phyloP scores from a whole-genome alignment of 2,329 filamentous ascomycete genomes.

The Cladosporium sp. region DNA sequence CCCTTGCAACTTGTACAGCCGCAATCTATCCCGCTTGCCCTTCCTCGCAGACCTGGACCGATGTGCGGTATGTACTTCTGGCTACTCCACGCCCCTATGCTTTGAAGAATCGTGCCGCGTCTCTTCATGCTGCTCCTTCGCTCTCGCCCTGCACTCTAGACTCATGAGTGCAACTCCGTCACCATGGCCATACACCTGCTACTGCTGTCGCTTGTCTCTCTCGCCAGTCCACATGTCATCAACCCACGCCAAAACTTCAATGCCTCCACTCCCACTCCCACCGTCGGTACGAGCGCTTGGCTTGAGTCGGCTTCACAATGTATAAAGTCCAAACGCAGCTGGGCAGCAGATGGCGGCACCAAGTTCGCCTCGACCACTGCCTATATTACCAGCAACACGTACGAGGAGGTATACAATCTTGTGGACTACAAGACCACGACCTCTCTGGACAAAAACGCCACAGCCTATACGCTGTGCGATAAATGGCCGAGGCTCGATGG shows the following conservation, averaged over 20 bases:
- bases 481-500: constrained; percentile 27
- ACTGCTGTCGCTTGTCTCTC: background rate
- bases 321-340: background rate
- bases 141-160: background rate
- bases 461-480: constrained; percentile 28
- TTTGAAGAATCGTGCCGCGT: background rate
- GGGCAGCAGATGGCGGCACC: background rate
- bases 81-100: accelerated
- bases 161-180: background rate
- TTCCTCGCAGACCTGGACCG: background rate
- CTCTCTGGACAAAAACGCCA: background rate
- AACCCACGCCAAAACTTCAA: background rate
- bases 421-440: background rate
- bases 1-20: background rate
- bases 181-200: background rate
- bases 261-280: background rate
- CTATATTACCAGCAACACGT: background rate
- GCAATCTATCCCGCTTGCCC: background rate
- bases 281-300: background rate
- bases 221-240: background rate
- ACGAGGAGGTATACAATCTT: background rate
- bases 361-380: background rate
- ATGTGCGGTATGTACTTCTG: background rate
- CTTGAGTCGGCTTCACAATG: background rate
- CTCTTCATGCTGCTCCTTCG: background rate